Conservation (phyloP, 208 protist genomes). For the Trichomonas vaginalis region DNA sequence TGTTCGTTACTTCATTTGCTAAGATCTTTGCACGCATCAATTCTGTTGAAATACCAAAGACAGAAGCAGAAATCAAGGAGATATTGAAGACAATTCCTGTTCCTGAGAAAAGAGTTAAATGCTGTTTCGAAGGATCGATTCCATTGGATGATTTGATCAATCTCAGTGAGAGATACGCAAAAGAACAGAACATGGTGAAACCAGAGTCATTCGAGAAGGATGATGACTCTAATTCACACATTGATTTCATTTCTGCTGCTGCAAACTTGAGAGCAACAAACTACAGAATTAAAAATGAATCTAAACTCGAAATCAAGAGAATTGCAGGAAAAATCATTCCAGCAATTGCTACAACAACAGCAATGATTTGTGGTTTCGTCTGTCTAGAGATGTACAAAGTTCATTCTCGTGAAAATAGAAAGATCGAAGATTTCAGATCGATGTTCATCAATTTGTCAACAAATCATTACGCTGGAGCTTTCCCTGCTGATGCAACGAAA, state of each 20-base stretch:
- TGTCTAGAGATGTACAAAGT: constrained; percentile 12
- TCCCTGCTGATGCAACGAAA: no score
- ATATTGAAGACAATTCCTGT: neutral
- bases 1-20: neutral
- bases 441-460: neutral
- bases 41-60: neutral
- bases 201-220: constrained; percentile 51
- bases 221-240: constrained; percentile 54
- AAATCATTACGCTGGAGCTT: neutral
- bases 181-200: neutral
- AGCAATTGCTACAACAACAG: constrained; percentile 98
- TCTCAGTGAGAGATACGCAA: neutral
- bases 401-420: neutral
- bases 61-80: neutral
- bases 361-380: constrained; percentile 56
- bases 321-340: constrained; percentile 95
- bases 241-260: constrained; percentile 42
- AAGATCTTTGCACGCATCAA: neutral
- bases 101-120: neutral
- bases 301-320: constrained; percentile 30
- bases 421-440: neutral
- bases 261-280: constrained; percentile 49
- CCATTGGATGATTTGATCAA: neutral
- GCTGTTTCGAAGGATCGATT: neutral
- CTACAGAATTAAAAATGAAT: constrained; percentile 39